Percentiles rank a stretch among this genome's conserved stretches.
Conservation (phyloP, 768 basidiomycete species). For the Cubamyces lactineus region DNA sequence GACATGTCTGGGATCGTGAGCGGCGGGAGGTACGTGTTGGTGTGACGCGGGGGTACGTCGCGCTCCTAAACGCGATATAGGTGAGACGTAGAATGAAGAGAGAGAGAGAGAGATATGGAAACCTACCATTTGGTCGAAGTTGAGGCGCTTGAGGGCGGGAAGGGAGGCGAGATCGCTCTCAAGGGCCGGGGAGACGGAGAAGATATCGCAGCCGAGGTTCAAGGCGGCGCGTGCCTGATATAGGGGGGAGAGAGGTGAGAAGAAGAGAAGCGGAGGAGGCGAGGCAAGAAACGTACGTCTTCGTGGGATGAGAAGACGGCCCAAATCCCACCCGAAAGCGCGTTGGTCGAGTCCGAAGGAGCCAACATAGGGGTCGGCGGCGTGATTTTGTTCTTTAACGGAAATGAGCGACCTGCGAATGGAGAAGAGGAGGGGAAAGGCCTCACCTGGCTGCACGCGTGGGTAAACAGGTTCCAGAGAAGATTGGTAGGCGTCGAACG, state of each 20-base stretch:
- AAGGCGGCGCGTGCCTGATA: conserved; percentile 31
- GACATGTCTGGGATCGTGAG: conserved; percentile 5
- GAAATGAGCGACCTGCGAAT: not conserved
- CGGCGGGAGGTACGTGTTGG: conserved; percentile 5
- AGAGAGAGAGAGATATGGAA: not conserved
- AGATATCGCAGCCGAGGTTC: conserved; percentile 20
- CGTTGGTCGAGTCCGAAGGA: not conserved
- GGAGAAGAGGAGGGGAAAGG: not conserved
- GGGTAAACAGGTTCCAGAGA: conserved; percentile 22
- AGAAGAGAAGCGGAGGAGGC: not conserved
- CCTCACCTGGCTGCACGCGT: conserved; percentile 19
- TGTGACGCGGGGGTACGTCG: conserved; percentile 6
- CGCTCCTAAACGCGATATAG: conserved; percentile 3
- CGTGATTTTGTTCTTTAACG: conserved; percentile 11
- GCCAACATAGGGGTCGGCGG: conserved; percentile 9
- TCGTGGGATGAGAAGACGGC: conserved; percentile 16
- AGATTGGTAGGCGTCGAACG: conserved; percentile 19
- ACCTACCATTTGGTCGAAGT: conserved; percentile 9
- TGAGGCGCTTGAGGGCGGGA: conserved; percentile 23
- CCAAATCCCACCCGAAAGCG: conserved; percentile 6
- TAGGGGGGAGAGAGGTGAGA: not conserved
- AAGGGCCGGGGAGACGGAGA: conserved; percentile 31
- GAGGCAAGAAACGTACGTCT: conserved; percentile 13
- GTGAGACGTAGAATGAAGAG: not conserved
- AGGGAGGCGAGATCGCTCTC: conserved; percentile 30